Base-by-base conservation (phyloP, 2,329 filamentous ascomycete genomes). In the Fonsecaea nubica region DNA sequence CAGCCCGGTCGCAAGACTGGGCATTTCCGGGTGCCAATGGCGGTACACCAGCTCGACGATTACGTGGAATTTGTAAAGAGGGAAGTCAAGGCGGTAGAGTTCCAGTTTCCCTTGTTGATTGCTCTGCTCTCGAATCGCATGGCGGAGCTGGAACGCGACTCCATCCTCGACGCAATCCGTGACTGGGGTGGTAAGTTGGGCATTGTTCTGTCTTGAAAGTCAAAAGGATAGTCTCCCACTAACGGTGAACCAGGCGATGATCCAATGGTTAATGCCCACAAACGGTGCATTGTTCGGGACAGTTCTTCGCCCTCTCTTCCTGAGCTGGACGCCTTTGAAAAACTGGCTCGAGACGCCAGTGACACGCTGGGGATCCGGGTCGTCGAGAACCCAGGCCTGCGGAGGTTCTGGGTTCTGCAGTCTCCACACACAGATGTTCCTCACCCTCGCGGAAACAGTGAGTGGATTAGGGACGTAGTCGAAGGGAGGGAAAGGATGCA, bases 51-150 rank as follows among this genome's bases (percentile, higher is more conserved):
- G 45, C 21, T 50, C 2, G 7, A 50, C 21, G 45, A 50, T 6
- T 33, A 55, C 53, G 33, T 55, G 1, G 35, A 25, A 0, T 63
- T 63, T 30, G 33, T 63, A 18, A 40, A 57, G 52, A 42, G 42
- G n/a, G 36, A 55, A 8, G 48, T 63, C 35, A 30, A 9, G 13
- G 21, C 30, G 7, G 7, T 38, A 2, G 55, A 63, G 30, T 56
- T 54, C 18, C 60, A 63, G 18, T 40, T 63, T 18, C 60, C 60
- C 12, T n/a, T 63, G 33, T 30, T 63, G 30, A 48, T 63, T 8
- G 25, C 48, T 18, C 21, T 63, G 10, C 32, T 63, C n/a, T 63
- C 60, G 32, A 56, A 35, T 33, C 48, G 52, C 15, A 35, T 33
- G 21, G 30, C 25, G 15, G 48, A 63, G 25, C 7, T 63, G 35